These are phyloP conservation scores for Fusarium pilosicola DNA, from an alignment of 2,329 filamentous ascomycete species.

Conservation along the genomic window DNA sequence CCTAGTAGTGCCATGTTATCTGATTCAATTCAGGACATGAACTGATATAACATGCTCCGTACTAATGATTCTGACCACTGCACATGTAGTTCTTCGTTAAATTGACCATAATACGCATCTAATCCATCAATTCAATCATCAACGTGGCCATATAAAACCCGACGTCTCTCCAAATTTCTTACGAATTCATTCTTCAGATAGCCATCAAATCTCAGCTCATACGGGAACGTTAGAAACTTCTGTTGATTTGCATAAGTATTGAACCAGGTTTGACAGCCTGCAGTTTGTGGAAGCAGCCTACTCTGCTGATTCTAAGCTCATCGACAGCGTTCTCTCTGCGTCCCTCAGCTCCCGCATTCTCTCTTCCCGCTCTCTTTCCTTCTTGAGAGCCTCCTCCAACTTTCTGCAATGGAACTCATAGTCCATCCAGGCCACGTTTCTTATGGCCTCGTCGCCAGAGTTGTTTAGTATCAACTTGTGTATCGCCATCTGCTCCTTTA, in stretches of 20 bases:
- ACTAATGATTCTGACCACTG: too few species aligned
- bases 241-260: rapidly evolving
- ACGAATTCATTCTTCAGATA: too few species aligned
- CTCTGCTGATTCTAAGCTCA: not conserved
- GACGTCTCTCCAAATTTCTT: too few species aligned
- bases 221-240: rapidly evolving
- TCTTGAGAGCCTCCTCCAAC: not conserved
- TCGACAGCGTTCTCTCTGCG: not conserved
- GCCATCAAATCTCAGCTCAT: too few species aligned
- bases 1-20: not conserved
- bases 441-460: too few species aligned
- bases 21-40: not conserved
- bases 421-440: not conserved
- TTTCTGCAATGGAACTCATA: rapidly evolving
- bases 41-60: too few species aligned
- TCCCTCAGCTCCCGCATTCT: not conserved
- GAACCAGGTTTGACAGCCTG: rapidly evolving
- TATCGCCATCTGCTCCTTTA: not conserved
- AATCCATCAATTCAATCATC: too few species aligned
- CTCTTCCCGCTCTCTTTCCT: rapidly evolving
- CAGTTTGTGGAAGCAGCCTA: rapidly evolving
- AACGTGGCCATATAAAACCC: too few species aligned
- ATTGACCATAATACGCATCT: too few species aligned
- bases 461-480: too few species aligned
- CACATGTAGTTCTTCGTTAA: too few species aligned